Base-by-base conservation (phyloP, 2,329 filamentous ascomycete species). In the Verticillium nubilum region DNA sequence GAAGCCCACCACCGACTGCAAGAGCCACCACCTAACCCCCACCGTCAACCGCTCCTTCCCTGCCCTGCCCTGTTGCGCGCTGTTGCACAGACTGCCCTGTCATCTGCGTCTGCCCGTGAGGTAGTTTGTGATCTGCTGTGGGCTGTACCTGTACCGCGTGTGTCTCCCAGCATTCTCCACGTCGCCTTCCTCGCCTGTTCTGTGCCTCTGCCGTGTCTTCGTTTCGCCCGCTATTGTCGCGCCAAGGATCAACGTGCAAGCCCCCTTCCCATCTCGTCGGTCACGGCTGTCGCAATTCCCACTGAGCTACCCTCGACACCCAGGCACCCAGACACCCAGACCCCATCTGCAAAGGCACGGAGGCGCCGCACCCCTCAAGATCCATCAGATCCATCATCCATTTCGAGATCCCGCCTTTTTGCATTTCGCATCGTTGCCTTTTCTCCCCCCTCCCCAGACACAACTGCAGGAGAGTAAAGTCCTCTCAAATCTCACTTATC, bases 391-490 rank as follows among this genome's bases (percentile, higher is more conserved):
- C 42, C 42, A 23, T 50, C 19, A 50, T 50, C 42, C 42, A 25
- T 50, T 50, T 4, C 19, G 42, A 50, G 42, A 23, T 50, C 42
- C 42, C n/a, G 42, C 42, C 19, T 26, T 23, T 31, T 23, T 25
- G 10, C 19, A 50, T 23, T 50, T 50, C 19, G 10, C 42, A 50
- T 50, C 42, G 42, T 19, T 23, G 42, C 42, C 9, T 25, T 12
- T 23, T 50, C 42, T 23, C 25, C 42, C 42, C 42, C n/a, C 29
- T 13, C 29, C 42, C 42, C 42, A 50, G 42, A 50, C 42, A 23
- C 42, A 15, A 31, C 42, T 50, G 42, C 42, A 50, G 42, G 19
- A 50, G 42, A 50, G 42, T 19, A 50, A 50, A 62, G 57, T 54
- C 59, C 42, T 50, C 42, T 7, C 42, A 23, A 23, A 50, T 31